Percentiles rank a stretch among this genome's conserved stretches.
These are phyloP conservation scores for Gynostemma pentaphyllum DNA, from an alignment of 306 rosid genomes.

Conservation along the genomic window DNA sequence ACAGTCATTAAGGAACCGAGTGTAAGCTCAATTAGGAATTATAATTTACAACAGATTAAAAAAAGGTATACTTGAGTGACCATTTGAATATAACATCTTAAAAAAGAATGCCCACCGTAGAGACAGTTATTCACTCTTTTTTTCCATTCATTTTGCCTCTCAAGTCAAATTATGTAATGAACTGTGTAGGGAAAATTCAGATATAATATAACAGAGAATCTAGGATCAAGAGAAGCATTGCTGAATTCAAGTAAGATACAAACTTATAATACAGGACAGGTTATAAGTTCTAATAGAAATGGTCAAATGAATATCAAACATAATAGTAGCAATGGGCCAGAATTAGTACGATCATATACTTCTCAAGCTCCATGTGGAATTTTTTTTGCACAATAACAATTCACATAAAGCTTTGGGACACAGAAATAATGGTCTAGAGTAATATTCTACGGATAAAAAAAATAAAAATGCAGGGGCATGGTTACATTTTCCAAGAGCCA, in stretches of 20 bases:
- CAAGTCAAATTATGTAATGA: background rate
- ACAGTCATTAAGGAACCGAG: background rate
- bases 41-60: no score
- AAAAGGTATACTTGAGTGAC: no score
- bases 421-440: background rate
- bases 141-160: background rate
- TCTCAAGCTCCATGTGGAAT: background rate
- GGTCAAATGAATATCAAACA: background rate
- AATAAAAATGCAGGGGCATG: background rate
- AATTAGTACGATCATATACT: background rate
- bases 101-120: background rate
- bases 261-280: background rate
- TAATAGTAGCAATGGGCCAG: background rate
- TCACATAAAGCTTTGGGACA: background rate
- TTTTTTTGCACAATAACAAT: background rate
- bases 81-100: background rate
- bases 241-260: background rate
- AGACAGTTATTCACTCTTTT: background rate
- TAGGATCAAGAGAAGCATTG: background rate
- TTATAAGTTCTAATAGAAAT: background rate
- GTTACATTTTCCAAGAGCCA: slow-evolving; percentile 92
- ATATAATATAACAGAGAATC: background rate
- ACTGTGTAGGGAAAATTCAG: background rate
- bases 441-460: background rate
- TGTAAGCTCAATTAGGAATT: no score